Evolutionary conservation across 2,329 filamentous ascomycete species (phyloP).

Genomic region (Aspergillus ochraceoroseus): DNA sequence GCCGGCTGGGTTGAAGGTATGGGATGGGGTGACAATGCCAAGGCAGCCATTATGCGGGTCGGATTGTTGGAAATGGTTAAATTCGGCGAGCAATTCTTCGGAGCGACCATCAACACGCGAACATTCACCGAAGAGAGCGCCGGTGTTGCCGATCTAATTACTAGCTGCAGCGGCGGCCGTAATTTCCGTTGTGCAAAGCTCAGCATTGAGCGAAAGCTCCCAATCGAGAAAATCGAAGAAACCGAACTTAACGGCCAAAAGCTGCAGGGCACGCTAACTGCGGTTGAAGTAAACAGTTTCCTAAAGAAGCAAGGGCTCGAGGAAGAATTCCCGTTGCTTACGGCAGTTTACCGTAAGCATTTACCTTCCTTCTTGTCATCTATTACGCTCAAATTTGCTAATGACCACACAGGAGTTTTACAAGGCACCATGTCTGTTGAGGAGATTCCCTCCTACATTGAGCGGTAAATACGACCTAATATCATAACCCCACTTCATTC

Average conservation of each 20-base stretch:
- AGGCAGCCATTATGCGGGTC: constrained; percentile 96
- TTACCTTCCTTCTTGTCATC: constrained; percentile 3
- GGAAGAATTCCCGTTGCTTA: constrained; percentile 85
- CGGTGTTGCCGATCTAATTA: constrained; percentile 92
- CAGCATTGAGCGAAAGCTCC: constrained; percentile 70
- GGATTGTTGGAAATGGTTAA: constrained; percentile 94
- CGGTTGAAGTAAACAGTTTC: constrained; percentile 85
- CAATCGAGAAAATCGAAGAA: constrained; percentile 81
- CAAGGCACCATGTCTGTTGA: constrained; percentile 70
- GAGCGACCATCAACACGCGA: constrained; percentile 67
- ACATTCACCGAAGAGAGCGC: constrained; percentile 98
- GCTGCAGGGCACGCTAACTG: constrained; percentile 88
- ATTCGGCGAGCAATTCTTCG: constrained; percentile 92
- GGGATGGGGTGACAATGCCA: constrained; percentile 97
- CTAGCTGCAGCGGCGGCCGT: constrained; percentile 82
- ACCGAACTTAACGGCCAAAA: constrained; percentile 94
- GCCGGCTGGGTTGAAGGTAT: constrained; percentile 93
- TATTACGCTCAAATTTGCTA: constrained; percentile 21
- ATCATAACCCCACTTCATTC: constrained; percentile 7
- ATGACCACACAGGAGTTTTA: constrained; percentile 57
- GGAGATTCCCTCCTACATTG: constrained; percentile 70
- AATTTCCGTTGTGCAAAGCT: constrained; percentile 94
- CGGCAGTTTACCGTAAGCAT: constrained; percentile 65
- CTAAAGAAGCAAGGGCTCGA: constrained; percentile 72
- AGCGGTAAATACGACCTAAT: constrained; percentile 34